Evolutionary conservation across 1,284 basidiomycete species (phyloP), one percentile per base, ranked within the genome.

Genomic region (Cutaneotrichosporon cavernicola): DNA sequence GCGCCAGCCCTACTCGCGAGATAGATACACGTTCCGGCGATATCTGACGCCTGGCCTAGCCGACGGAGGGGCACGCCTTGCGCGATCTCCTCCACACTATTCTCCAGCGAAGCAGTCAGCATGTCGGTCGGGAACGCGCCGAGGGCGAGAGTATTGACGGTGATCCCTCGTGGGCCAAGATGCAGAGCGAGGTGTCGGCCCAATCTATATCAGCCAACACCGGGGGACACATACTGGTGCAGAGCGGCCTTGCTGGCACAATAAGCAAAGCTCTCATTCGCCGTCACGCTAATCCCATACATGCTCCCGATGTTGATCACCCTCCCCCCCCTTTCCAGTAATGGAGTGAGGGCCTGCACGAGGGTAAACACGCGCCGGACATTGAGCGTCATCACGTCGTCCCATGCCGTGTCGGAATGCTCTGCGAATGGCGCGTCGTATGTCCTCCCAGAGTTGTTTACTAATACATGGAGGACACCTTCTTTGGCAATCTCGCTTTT

Each of bases 261-360:
- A 72, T 89, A 89, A 2, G 87, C 86, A 70, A 87, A 89, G 1
- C 87, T 89, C 70, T 89, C 86, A 63, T 86, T 83, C n/a, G 80
- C 76, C 4, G 86, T 85, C 1, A 86, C 83, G 49, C 69, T 70
- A 9, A 86, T 69, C 5, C 85, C 87, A 69, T 88, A 86, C n/a
- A 88, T 82, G 5, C 86, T 87, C 13, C 87, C 87, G 70, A 88
- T 87, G 64, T 88, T 88, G 69, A 88, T 87, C 60, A 88, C 85
- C 77, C 64, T 81, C 77, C 1, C 83, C 84, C 10, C 83, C 9
- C 80, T 81, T 4, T 85, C 84, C 13, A 89, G 82, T 21, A 89
- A 78, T 4, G 57, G 57, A 7, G 31, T 31, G 22, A 58, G 46
- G 18, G 57, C 57, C 18, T 49, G 57, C 43, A 49, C 46, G 8